Evolutionary conservation across 371 early-diverging fungal species (phyloP).

Genomic region (Umbelopsis sp.): DNA sequence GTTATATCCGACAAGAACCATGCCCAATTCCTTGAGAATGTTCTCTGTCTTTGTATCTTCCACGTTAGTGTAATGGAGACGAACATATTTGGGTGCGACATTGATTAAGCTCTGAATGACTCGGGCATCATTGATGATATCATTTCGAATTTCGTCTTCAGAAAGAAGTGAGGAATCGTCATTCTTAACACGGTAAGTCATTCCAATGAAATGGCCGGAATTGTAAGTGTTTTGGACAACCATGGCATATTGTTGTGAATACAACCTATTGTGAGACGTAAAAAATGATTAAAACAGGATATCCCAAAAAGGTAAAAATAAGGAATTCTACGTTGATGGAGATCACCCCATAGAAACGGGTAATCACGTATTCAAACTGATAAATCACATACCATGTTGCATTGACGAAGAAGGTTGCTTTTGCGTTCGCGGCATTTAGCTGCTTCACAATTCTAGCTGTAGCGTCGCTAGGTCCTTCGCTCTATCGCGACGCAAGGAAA

Average conservation of each 20-base stretch:
- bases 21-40: conserved; percentile 51
- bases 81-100: conserved; percentile 56
- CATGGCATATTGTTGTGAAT: conserved; percentile 56
- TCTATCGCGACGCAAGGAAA: conserved; percentile 28
- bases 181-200: conserved; percentile 59
- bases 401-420: conserved; percentile 55
- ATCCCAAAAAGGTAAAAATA: not conserved
- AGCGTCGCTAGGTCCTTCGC: conserved; percentile 58
- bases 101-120: conserved; percentile 53
- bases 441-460: conserved; percentile 53
- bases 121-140: conserved; percentile 53
- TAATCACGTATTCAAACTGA: no score
- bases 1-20: conserved; percentile 55
- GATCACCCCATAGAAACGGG: no score
- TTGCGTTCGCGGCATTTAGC: conserved; percentile 51
- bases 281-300: not conserved
- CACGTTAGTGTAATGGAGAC: conserved; percentile 54
- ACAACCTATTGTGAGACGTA: conserved; percentile 31
- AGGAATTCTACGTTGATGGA: not conserved
- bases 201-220: conserved; percentile 62
- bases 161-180: conserved; percentile 49
- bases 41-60: conserved; percentile 46
- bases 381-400: conserved; percentile 45
- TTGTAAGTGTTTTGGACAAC: conserved; percentile 55
- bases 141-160: conserved; percentile 47